phyloP scores from a whole-genome alignment of 2,329 filamentous ascomycete species.

The Ascochyta rabiei region DNA sequence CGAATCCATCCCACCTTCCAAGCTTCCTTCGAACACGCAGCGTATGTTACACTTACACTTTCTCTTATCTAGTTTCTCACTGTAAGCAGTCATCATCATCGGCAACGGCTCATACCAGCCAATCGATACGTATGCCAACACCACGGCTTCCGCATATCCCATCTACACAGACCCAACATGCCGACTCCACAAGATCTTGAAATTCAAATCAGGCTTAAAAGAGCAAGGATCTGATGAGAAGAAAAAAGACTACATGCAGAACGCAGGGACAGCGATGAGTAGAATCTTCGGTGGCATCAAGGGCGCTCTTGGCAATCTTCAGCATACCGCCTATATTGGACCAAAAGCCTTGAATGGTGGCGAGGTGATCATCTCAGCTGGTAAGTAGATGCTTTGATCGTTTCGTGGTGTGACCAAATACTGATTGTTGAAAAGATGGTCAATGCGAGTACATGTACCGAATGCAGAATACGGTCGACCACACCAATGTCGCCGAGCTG shows the following conservation, averaged over 20 bases:
- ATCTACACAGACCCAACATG: conserved; percentile 33
- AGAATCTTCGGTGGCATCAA: conserved; percentile 28
- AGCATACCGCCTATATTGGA: conserved; percentile 27
- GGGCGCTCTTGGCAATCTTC: conserved; percentile 22
- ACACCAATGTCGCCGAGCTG: conserved; percentile 26
- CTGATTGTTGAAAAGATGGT: conserved; percentile 14
- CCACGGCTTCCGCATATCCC: conserved; percentile 25
- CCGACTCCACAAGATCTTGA: conserved; percentile 26
- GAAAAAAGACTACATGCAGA: conserved; percentile 31
- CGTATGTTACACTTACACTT: conserved; percentile 8
- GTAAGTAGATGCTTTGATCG: conserved; percentile 7
- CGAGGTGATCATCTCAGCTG: conserved; percentile 26
- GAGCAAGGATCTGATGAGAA: conserved; percentile 19
- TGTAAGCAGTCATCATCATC: conserved; percentile 24
- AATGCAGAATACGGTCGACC: conserved; percentile 38
- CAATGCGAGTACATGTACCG: conserved; percentile 32
- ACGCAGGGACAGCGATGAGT: conserved; percentile 20
- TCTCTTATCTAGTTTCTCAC: not conserved
- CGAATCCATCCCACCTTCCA: conserved; percentile 25
- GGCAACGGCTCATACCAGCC: conserved; percentile 34
- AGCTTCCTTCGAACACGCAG: conserved; percentile 25
- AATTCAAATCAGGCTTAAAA: conserved; percentile 27
- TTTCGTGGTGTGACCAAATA: not conserved
- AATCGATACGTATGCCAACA: conserved; percentile 25
- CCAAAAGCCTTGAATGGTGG: conserved; percentile 34